These are phyloP conservation scores for Aspergillus ruber DNA, from an alignment of 2,329 filamentous ascomycete genomes.

Conservation along the genomic window DNA sequence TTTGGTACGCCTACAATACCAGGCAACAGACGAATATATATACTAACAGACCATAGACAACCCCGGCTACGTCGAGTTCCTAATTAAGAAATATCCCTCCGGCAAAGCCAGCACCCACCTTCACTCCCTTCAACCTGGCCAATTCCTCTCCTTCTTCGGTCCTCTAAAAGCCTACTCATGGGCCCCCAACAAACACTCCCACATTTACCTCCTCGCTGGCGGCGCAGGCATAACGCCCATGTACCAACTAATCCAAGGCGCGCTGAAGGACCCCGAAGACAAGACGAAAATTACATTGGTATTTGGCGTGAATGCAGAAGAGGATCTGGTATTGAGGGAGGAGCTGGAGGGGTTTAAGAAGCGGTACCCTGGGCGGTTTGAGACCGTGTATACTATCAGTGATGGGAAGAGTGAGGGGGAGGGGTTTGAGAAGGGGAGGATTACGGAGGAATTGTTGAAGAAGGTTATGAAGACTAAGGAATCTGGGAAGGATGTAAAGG, in stretches of 20 bases:
- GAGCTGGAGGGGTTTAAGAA: constrained; percentile 50
- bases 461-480: constrained; percentile 35
- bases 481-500: constrained; percentile 44
- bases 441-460: constrained; percentile 52
- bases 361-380: constrained; percentile 50
- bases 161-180: constrained; percentile 51
- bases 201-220: constrained; percentile 62
- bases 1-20: constrained; percentile 34
- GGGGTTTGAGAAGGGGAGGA: constrained; percentile 48
- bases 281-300: constrained; percentile 58
- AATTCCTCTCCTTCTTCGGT: constrained; percentile 53
- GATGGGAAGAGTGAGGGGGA: constrained; percentile 31
- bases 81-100: constrained; percentile 62
- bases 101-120: constrained; percentile 60
- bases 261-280: constrained; percentile 57
- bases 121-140: constrained; percentile 59
- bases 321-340: constrained; percentile 53
- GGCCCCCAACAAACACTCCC: constrained; percentile 43
- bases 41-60: constrained; percentile 38
- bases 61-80: constrained; percentile 54
- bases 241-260: constrained; percentile 58
- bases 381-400: constrained; percentile 53
- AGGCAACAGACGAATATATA: not conserved
- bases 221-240: constrained; percentile 68
- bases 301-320: constrained; percentile 60